Evolutionary conservation across 2,329 filamentous ascomycete genomes (phyloP).

Genomic region (Dactylella cylindrospora): DNA sequence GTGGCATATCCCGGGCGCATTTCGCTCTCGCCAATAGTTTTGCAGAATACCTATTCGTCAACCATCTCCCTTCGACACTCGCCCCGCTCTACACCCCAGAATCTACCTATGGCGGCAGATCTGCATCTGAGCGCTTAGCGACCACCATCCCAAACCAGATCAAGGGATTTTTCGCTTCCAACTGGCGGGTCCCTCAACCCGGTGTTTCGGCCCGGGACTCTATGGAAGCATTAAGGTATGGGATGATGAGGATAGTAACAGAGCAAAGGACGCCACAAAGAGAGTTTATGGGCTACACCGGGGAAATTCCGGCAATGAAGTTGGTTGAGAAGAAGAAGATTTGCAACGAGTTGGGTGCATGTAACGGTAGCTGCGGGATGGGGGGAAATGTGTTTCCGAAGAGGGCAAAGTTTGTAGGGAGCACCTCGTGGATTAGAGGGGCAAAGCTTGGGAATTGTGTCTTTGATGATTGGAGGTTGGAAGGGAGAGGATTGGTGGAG

Average conservation of each 20-base stretch:
- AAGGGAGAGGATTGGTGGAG: slow-evolving; percentile 11
- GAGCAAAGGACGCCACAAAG: neutral
- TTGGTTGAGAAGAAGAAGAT: slow-evolving; percentile 7
- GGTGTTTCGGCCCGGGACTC: neutral
- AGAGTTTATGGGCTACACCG: neutral
- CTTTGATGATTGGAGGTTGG: slow-evolving; percentile 28
- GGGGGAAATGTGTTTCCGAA: slow-evolving; percentile 1
- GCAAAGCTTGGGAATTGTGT: slow-evolving; percentile 17
- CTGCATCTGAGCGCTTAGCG: slow-evolving; percentile 15
- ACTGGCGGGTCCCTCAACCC: neutral
- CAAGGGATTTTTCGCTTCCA: slow-evolving; percentile 5
- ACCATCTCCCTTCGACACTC: slow-evolving; percentile 12
- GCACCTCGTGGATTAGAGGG: slow-evolving; percentile 11
- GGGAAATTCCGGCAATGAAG: slow-evolving; percentile 14
- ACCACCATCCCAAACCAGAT: slow-evolving; percentile 4
- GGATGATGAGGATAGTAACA: slow-evolving; percentile 1
- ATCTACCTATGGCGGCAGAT: slow-evolving; percentile 3
- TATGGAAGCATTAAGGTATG: neutral
- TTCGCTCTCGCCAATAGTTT: slow-evolving; percentile 21
- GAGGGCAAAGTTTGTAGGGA: slow-evolving; percentile 1
- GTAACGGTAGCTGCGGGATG: no score
- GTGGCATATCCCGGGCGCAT: no score
- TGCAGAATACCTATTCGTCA: slow-evolving; percentile 25
- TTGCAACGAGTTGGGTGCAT: no score
- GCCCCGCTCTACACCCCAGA: slow-evolving; percentile 12